A percentile compares a stretch with the other conserved stretches of the same genome.
Evolutionary conservation across 2,329 filamentous ascomycete genomes (phyloP).

Genomic region (Teratosphaeria viscida): DNA sequence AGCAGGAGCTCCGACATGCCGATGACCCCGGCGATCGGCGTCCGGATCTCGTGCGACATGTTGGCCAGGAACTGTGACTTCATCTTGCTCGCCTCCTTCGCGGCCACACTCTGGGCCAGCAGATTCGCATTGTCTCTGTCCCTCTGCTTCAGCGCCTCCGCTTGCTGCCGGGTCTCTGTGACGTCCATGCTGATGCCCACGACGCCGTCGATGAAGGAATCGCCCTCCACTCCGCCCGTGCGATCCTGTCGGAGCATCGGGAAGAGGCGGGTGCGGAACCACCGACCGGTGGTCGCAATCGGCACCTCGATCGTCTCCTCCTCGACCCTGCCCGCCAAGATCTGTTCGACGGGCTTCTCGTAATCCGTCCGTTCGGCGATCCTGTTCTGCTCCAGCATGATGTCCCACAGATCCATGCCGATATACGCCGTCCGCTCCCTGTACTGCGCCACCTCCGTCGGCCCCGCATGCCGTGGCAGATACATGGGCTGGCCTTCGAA

Average conservation of each 20-base stretch:
- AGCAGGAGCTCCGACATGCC: slow-evolving; percentile 68
- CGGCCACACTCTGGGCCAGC: slow-evolving; percentile 64
- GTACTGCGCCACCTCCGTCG: neutral
- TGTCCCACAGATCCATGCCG: slow-evolving; percentile 53
- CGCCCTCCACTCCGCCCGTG: slow-evolving; percentile 40
- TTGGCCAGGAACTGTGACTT: slow-evolving; percentile 74
- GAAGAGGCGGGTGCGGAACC: slow-evolving; percentile 61
- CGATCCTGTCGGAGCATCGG: slow-evolving; percentile 51
- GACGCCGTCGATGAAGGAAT: slow-evolving; percentile 54
- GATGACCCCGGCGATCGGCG: slow-evolving; percentile 67
- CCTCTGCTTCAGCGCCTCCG: slow-evolving; percentile 52
- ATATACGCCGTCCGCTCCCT: slow-evolving; percentile 29
- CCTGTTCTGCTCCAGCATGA: slow-evolving; percentile 38
- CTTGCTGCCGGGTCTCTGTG: slow-evolving; percentile 58
- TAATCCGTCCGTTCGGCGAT: slow-evolving; percentile 31
- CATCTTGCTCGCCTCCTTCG: slow-evolving; percentile 68
- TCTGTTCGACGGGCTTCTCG: slow-evolving; percentile 50
- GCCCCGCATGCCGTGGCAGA: neutral
- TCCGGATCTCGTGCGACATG: slow-evolving; percentile 30
- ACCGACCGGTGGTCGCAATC: slow-evolving; percentile 47
- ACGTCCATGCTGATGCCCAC: slow-evolving; percentile 74
- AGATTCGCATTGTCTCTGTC: slow-evolving; percentile 57
- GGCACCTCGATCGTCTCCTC: slow-evolving; percentile 57
- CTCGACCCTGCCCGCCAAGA: slow-evolving; percentile 49
- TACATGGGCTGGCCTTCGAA: slow-evolving; percentile 52